These are phyloP conservation scores for Aphanomyces cochlioides DNA, from an alignment of 352 stramenopile genomes.

Conservation along the genomic window DNA sequence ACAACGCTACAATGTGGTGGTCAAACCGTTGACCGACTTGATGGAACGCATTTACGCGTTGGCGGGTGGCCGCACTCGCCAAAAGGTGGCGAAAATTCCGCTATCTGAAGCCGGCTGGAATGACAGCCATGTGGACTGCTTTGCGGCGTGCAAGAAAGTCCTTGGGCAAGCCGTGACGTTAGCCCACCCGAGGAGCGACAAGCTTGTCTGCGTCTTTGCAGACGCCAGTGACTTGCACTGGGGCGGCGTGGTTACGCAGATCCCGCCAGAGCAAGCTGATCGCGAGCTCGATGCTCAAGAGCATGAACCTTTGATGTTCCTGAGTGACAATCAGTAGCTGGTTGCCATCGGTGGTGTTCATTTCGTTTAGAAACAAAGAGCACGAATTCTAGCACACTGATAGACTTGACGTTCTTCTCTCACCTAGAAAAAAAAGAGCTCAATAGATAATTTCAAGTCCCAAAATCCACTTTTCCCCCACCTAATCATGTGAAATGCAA, in stretches of 20 bases:
- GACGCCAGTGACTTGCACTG: constrained; percentile 4
- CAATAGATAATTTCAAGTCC: too few relatives aligned
- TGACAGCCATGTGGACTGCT: not conserved
- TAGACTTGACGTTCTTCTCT: too few relatives aligned
- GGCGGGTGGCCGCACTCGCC: constrained; percentile 9
- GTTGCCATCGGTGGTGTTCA: too few relatives aligned
- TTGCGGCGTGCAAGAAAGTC: constrained; percentile 9
- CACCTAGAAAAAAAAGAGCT: too few relatives aligned
- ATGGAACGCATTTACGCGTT: constrained; percentile 17
- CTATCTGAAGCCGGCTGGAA: not conserved
- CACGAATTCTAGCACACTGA: too few relatives aligned
- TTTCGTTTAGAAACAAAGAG: too few relatives aligned
- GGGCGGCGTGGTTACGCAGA: constrained; percentile 24
- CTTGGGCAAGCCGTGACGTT: not conserved
- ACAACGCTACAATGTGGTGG: constrained; percentile 9
- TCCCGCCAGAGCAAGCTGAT: not conserved
- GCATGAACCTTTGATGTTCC: constrained; percentile 14
- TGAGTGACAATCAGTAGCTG: too few relatives aligned
- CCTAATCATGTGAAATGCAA: too few relatives aligned
- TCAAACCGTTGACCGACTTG: constrained; percentile 13
- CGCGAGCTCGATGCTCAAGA: constrained; percentile 10
- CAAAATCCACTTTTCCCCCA: too few relatives aligned
- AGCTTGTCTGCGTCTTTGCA: constrained; percentile 20
- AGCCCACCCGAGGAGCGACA: not conserved
- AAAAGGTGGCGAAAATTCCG: constrained; percentile 7